Conservation (phyloP, 1,139 yeast species). For the Hyphopichia buzzinii region DNA sequence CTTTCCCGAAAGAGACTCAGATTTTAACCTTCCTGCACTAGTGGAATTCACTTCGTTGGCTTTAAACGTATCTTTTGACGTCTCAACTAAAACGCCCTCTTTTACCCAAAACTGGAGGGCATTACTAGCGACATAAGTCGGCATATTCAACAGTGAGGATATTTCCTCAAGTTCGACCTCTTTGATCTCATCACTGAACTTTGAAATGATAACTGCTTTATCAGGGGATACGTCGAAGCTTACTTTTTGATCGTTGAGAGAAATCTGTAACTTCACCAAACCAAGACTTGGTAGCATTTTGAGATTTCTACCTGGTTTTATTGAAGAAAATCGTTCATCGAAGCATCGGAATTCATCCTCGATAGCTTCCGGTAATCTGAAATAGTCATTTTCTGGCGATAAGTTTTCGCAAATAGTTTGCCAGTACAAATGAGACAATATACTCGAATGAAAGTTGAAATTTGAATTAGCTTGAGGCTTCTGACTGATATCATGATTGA, state of each 20-base stretch:
- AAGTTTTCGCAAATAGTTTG: slow-evolving; percentile 35
- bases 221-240: slow-evolving; percentile 61
- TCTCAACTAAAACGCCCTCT: slow-evolving; percentile 42
- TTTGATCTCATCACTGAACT: slow-evolving; percentile 43
- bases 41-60: slow-evolving; percentile 14
- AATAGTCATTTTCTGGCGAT: slow-evolving; percentile 31
- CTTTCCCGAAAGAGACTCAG: neutral
- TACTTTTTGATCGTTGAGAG: slow-evolving; percentile 40
- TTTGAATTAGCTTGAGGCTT: slow-evolving; percentile 13
- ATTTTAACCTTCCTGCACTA: neutral
- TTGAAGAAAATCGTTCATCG: slow-evolving; percentile 33
- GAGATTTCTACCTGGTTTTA: slow-evolving; percentile 60
- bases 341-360: slow-evolving; percentile 40
- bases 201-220: slow-evolving; percentile 61
- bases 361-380: slow-evolving; percentile 47
- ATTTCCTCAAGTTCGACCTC: slow-evolving; percentile 27
- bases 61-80: slow-evolving; percentile 25
- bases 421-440: slow-evolving; percentile 54
- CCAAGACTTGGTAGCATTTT: slow-evolving; percentile 63
- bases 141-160: slow-evolving; percentile 29
- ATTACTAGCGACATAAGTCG: slow-evolving; percentile 33
- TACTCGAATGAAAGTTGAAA: slow-evolving; percentile 29
- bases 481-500: slow-evolving; percentile 26
- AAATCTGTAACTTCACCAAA: slow-evolving; percentile 56
- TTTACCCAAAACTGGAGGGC: slow-evolving; percentile 58